Evolutionary conservation across 2,329 filamentous ascomycete species (phyloP).

Genomic region (Coleophoma cylindrospora): DNA sequence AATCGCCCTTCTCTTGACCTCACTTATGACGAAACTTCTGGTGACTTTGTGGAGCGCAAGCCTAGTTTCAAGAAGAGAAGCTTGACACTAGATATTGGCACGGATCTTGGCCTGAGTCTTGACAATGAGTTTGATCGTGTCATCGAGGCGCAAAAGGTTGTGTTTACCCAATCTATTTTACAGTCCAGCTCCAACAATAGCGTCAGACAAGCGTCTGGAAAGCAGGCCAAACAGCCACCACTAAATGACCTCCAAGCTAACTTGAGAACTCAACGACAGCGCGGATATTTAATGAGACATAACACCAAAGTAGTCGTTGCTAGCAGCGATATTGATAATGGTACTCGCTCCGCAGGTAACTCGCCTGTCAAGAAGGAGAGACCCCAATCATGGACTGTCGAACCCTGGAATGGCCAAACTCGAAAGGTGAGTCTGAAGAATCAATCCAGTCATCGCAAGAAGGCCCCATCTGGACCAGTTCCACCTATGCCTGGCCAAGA

Average conservation of each 20-base stretch:
- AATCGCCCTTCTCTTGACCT: constrained; percentile 47
- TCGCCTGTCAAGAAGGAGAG: constrained; percentile 72
- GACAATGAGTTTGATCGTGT: constrained; percentile 92
- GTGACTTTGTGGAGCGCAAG: constrained; percentile 41
- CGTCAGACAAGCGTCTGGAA: constrained; percentile 41
- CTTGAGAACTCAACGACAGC: constrained; percentile 63
- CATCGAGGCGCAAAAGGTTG: constrained; percentile 95
- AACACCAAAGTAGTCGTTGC: constrained; percentile 96
- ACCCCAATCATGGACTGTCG: constrained; percentile 90
- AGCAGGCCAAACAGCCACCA: constrained; percentile 2
- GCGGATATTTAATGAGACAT: constrained; percentile 96
- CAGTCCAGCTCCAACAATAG: constrained; percentile 11
- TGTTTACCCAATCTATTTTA: constrained; percentile 34
- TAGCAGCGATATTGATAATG: constrained; percentile 63
- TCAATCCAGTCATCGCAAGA: constrained; percentile 39
- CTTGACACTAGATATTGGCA: constrained; percentile 68
- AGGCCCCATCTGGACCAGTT: constrained; percentile 46
- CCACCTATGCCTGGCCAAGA: constrained; percentile 86
- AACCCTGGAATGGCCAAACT: constrained; percentile 87
- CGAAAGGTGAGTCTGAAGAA: constrained; percentile 64
- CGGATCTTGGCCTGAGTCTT: constrained; percentile 78
- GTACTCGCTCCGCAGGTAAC: constrained; percentile 56
- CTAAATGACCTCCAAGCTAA: constrained; percentile 49
- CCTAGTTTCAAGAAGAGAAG: constrained; percentile 78
- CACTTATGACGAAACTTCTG: constrained; percentile 27